Conservation (phyloP, 495 filamentous ascomycete species). For the Xylaria telfairii region DNA sequence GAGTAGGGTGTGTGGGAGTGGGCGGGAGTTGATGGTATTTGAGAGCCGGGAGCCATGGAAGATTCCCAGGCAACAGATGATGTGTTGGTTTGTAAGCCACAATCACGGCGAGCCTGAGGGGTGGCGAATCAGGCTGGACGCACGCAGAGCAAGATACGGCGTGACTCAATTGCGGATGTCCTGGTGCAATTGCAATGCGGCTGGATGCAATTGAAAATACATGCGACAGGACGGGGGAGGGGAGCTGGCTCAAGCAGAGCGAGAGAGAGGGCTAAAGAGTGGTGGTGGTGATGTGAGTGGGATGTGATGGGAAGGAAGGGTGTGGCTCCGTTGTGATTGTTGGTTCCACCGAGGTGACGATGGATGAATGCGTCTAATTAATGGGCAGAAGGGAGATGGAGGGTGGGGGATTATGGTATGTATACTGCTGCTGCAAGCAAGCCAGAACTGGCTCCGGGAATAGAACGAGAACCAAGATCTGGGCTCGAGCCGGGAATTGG, state of each 20-base stretch:
- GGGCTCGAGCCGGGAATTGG: background rate
- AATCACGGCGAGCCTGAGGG: conserved; percentile 25
- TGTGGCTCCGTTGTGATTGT: conserved; percentile 1
- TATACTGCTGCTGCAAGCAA: background rate
- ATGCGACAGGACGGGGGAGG: background rate
- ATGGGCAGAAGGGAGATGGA: background rate
- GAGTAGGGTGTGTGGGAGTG: conserved; percentile 4
- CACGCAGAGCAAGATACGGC: background rate
- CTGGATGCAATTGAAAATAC: conserved; percentile 26
- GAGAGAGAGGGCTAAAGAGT: background rate
- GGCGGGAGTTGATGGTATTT: conserved; percentile 1
- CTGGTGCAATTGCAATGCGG: background rate
- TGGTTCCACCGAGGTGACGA: conserved; percentile 14
- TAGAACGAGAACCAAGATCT: background rate
- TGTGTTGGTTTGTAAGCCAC: conserved; percentile 41
- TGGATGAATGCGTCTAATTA: conserved; percentile 26
- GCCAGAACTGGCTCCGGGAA: background rate
- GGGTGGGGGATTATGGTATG: background rate
- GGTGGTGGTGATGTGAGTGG: background rate
- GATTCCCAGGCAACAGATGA: conserved; percentile 21
- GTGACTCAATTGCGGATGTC: conserved; percentile 24
- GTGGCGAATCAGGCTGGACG: conserved; percentile 33
- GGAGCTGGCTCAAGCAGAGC: background rate
- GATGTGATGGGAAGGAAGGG: background rate
- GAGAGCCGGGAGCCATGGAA: conserved; percentile 25